Evolutionary conservation across 164 flowering plant genomes (phyloP), one percentile per base, ranked within the genome.

Genomic region (Berberis vulgaris): DNA sequence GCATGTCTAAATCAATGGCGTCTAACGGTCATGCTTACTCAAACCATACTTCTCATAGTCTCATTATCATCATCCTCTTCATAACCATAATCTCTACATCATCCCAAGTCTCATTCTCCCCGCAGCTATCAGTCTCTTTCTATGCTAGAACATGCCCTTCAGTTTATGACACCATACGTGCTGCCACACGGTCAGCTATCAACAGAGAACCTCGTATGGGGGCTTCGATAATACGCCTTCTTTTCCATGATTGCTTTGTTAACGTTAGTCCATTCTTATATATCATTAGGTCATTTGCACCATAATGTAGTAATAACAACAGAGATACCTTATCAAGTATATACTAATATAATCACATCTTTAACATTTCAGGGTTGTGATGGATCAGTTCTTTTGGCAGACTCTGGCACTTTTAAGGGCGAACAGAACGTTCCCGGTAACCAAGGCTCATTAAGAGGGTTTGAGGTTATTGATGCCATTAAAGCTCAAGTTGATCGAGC

Each of bases 401-500:
- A 67, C 54, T 45, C 59, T 10, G 45, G 58, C 12, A 43, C 54
- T 3, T 39, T 61, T 45, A 45, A 40, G 12, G 54, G 73, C 5
- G 66, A 70, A 60, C 49, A 66, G 47, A 62, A 39, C 40, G 62
- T 62, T 1, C 41, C n/a, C 0, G 74, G 71, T 2, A 83, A 83
- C 57, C 26, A 1, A 3, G 45, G 52, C 7, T 76, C 82, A 0
- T 73, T 65, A 0, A 72, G 82, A 65, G 85, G 85, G 11, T 80
- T 42, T 38, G 69, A 75, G 6, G 83, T 81, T 13, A 73, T 81
- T 2, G 83, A 77, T 56, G 57, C n/a, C 7, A 73, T 71, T 0
- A 82, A 83, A 40, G 6, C 77, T 5, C 63, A 41, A 2, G 78
- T 83, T 4, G 87, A 83, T 67, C 69, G 57, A 7, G 67, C 71